A percentile compares a stretch with the other conserved stretches of the same genome.
phyloP scores from a whole-genome alignment of 2,329 filamentous ascomycete genomes.

The Trichoderma pleuroti region DNA sequence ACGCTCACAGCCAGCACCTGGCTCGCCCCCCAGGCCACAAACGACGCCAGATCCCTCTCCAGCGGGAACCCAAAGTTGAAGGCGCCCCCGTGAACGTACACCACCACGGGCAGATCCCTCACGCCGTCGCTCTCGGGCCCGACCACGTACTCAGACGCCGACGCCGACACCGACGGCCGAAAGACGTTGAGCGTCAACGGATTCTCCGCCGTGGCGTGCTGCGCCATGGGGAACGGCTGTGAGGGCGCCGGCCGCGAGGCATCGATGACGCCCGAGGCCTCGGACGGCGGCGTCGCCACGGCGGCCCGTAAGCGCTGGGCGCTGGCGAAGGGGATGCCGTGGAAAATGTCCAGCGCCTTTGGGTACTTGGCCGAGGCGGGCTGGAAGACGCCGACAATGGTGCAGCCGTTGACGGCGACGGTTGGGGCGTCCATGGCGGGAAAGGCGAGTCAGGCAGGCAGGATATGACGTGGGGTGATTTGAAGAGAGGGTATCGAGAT shows the following conservation, averaged over 20 bases:
- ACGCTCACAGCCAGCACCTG: conserved; percentile 58
- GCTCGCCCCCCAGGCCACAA: conserved; percentile 52
- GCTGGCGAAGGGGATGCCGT: conserved; percentile 49
- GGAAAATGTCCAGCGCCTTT: conserved; percentile 45
- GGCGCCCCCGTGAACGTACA: conserved; percentile 62
- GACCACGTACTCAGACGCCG: conserved; percentile 8
- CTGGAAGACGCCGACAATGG: conserved; percentile 25
- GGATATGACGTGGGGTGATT: not conserved
- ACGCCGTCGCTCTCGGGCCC: conserved; percentile 17
- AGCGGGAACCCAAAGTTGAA: conserved; percentile 55
- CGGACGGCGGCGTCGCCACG: conserved; percentile 30
- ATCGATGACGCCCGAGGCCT: conserved; percentile 24
- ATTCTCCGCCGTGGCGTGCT: conserved; percentile 43
- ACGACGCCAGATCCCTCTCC: conserved; percentile 58
- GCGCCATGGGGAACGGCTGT: conserved; percentile 24
- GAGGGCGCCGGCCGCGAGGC: conserved; percentile 36
- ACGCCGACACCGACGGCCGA: conserved; percentile 31
- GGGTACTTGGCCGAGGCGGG: conserved; percentile 31
- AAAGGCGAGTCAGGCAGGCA: not conserved
- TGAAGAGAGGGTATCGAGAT: not conserved
- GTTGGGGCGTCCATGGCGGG: not conserved
- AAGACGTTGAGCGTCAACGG: conserved; percentile 54
- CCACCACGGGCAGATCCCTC: conserved; percentile 43
- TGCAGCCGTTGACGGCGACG: conserved; percentile 25
- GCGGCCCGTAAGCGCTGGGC: conserved; percentile 46